Conservation (phyloP, 2,329 filamentous ascomycete genomes). For the Akanthomyces uredinophilus region DNA sequence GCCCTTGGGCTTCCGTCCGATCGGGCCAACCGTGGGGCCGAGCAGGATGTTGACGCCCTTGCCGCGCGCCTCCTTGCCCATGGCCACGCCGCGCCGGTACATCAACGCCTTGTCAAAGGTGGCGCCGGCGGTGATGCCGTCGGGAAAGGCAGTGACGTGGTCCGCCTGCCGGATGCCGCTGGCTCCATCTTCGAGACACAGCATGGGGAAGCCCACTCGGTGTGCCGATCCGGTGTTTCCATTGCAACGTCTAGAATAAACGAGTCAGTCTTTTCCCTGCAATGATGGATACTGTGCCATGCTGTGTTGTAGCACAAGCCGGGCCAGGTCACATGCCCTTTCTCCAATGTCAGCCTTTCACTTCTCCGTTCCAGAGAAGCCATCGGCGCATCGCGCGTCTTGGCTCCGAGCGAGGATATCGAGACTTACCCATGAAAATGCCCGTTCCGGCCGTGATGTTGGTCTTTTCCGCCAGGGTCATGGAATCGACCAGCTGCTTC, state of each 20-base stretch:
- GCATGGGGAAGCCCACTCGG: slow-evolving; percentile 65
- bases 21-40: slow-evolving; percentile 64
- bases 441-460: slow-evolving; percentile 71
- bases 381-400: background rate
- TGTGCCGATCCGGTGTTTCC: slow-evolving; percentile 70
- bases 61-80: slow-evolving; percentile 66
- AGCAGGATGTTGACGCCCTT: slow-evolving; percentile 70
- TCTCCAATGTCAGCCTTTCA: background rate
- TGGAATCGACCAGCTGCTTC: slow-evolving; percentile 60
- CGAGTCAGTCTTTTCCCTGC: background rate
- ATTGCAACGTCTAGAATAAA: slow-evolving; percentile 52
- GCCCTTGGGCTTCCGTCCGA: slow-evolving; percentile 67
- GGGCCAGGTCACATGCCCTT: background rate
- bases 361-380: background rate
- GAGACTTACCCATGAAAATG: slow-evolving; percentile 57
- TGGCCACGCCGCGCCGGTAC: slow-evolving; percentile 59
- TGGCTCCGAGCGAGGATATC: background rate
- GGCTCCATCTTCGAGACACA: slow-evolving; percentile 68
- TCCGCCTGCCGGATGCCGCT: slow-evolving; percentile 69
- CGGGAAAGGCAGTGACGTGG: slow-evolving; percentile 70
- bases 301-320: background rate
- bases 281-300: background rate
- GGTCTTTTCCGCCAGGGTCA: slow-evolving; percentile 77
- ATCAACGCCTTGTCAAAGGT: slow-evolving; percentile 71
- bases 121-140: slow-evolving; percentile 71